Conservation (phyloP, 495 filamentous ascomycete species). For the Neurospora hispaniola region DNA sequence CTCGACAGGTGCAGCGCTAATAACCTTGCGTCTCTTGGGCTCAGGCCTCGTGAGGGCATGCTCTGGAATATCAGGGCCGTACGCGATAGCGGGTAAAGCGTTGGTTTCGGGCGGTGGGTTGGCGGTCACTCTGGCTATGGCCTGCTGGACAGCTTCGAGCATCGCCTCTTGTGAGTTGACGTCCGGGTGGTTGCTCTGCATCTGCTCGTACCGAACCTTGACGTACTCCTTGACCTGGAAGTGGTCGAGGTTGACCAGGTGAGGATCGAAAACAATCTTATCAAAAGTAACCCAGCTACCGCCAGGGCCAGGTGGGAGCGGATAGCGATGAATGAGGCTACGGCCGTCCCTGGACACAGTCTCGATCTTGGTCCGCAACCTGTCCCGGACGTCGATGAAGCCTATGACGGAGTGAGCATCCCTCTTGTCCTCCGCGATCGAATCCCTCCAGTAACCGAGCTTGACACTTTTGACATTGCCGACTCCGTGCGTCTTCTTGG, state of each 20-base stretch:
- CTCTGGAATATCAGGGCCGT: conserved; percentile 32
- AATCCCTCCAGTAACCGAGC: conserved; percentile 46
- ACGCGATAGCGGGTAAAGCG: conserved; percentile 28
- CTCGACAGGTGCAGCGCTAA: background rate
- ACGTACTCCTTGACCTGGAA: conserved; percentile 45
- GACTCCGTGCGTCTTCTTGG: conserved; percentile 18
- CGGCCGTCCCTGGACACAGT: conserved; percentile 26
- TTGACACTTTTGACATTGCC: conserved; percentile 32
- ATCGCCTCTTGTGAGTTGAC: conserved; percentile 7
- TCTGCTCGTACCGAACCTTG: conserved; percentile 32
- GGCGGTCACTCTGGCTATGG: conserved; percentile 22
- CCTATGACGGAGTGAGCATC: conserved; percentile 42
- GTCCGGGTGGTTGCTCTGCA: conserved; percentile 19
- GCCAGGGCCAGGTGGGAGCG: conserved; percentile 40
- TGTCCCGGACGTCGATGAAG: conserved; percentile 44
- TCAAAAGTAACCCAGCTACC: conserved; percentile 48
- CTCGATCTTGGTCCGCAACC: conserved; percentile 42
- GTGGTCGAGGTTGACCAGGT: conserved; percentile 36
- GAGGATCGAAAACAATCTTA: conserved; percentile 38
- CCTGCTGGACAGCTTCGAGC: conserved; percentile 28
- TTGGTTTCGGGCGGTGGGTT: conserved; percentile 27
- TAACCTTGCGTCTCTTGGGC: conserved; percentile 24
- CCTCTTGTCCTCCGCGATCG: conserved; percentile 25
- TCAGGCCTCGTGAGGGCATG: conserved; percentile 23
- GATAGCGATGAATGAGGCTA: conserved; percentile 26